Evolutionary conservation across 345 rosid genomes (phyloP), one percentile per base, ranked within the genome.

Genomic region (Draba incana): DNA sequence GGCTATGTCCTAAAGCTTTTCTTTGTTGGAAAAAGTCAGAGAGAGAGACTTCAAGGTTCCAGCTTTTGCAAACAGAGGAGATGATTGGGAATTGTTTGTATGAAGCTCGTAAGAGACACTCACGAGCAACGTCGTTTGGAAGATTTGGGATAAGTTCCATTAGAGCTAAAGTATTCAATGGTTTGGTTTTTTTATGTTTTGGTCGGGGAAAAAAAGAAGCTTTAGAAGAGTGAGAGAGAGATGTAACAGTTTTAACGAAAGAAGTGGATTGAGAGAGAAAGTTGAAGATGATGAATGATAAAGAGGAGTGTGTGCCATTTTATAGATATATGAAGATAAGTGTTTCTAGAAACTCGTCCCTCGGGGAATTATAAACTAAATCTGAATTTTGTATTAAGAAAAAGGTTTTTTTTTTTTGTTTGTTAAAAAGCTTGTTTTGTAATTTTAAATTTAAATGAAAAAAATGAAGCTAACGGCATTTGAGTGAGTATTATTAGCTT

Each of bases 81-180:
- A 78, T 80, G 0, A 55, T 10, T 0, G 87, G 56, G 62, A 88
- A 76, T 10, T 79, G 79, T n/a, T 64, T 53, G 75, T 81, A 83
- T 0, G 73, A 46, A 2, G 86, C 57, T 13, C 90, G 88, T 15
- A 83, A 64, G 25, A 90, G 77, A 69, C 92, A 87, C 61, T 84
- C 82, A 1, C 84, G 85, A 8, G 86, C 88, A 4, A 84, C 43
- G 35, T 88, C 95, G 24, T 85, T 42, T 1, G 92, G 92, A 38
- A 90, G 84, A 28, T 84, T 80, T 0, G 92, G 93, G 15, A 87
- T 83, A 54, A 87, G 53, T 24, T 82, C 92, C 92, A 89, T 85
- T 20, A 20, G 20, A 48, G 10, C 44, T 0, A n/a, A 52, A 13
- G n/a, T 52, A 25, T 43, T 43, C 16, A 38, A 64, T 48, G 31